Evolutionary conservation across 352 stramenopile genomes (phyloP), one percentile per base, ranked within the genome.

Genomic region (Phytopythium chamaehyphon): DNA sequence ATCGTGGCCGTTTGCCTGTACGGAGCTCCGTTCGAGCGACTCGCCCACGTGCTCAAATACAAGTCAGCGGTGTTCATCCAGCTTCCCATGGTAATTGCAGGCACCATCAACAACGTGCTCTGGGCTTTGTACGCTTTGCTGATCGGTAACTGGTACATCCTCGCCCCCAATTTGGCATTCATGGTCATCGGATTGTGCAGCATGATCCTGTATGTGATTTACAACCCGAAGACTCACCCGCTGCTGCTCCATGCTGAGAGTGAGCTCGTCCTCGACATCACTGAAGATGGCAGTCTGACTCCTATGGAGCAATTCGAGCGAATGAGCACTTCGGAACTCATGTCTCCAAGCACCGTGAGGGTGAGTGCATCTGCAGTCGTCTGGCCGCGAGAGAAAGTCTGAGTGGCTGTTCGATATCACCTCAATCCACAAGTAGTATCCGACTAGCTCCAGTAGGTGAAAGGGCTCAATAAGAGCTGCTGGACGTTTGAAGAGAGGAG

Each of bases 61-160:
- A 68, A 69, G 44, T 79, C 59, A 12, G 72, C 54, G 16, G 59
- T 68, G 16, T 83, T 77, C 62, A 68, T 86, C 45, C 71, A 74
- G 36, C 66, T 86, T 39, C 57, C 73, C 44, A 73, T 86, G 59
- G 64, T 79, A 14, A 40, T 75, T 33, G 66, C 68, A 23, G 67
- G 64, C 22, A 54, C 66, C 1, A 50, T 69, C 40, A 86, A 79
- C 62, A 81, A 76, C 51, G 54, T 28, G 4, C 55, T 76, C 3
- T 86, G 64, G 59, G 51, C 66, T 12, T 46, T 53, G 38, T 73
- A 73, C 43, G 60, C 59, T 11, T 14, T 65, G 12, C 56, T 72
- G 39, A 59, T 61, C 38, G 47, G 22, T n/a, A 74, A 74, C 45
- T 62, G 59, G 54, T 75, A 71, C 59, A 67, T 70, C 23, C 57